phyloP scores from a whole-genome alignment of 2,329 filamentous ascomycete species.

The Leptographium flavum region DNA sequence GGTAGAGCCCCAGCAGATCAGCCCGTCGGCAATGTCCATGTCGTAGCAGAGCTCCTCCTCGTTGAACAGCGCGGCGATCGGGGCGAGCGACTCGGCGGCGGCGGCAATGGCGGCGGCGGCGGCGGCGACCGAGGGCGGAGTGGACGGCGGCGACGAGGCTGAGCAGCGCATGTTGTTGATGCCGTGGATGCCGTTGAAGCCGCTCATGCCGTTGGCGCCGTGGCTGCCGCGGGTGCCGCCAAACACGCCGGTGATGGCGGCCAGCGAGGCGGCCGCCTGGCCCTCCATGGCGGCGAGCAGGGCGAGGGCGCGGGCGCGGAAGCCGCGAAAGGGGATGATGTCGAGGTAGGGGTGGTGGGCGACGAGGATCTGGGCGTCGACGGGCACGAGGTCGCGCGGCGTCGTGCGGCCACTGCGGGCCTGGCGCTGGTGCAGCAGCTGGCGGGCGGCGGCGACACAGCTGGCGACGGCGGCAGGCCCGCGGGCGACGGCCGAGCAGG shows the following conservation, averaged over 20 bases:
- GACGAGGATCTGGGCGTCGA: slow-evolving; percentile 18
- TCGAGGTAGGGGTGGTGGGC: slow-evolving; percentile 22
- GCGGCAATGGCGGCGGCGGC: neutral
- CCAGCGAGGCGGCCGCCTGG: neutral
- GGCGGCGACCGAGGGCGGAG: neutral
- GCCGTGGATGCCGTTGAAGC: too few relatives aligned
- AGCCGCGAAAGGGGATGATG: slow-evolving; percentile 19
- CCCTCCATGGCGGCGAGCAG: slow-evolving; percentile 9
- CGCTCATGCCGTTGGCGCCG: too few relatives aligned
- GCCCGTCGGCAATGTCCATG: slow-evolving; percentile 17
- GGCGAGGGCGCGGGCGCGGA: slow-evolving; percentile 18
- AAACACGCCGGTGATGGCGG: neutral
- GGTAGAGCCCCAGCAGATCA: slow-evolving; percentile 23
- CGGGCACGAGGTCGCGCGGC: slow-evolving; percentile 18
- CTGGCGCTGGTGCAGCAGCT: slow-evolving; percentile 12
- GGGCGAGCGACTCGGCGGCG: neutral
- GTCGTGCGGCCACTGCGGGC: slow-evolving; percentile 5
- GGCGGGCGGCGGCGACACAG: slow-evolving; percentile 7
- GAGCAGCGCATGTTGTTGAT: too few relatives aligned
- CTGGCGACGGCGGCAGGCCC: slow-evolving; percentile 13
- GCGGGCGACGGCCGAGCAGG: slow-evolving; percentile 12
- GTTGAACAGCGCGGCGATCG: slow-evolving; percentile 14
- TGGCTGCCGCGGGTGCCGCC: neutral
- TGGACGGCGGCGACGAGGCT: neutral
- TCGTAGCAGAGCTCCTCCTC: slow-evolving; percentile 23